Conservation (phyloP, 2,329 filamentous ascomycete genomes). For the Aspergillus ochraceoroseus region DNA sequence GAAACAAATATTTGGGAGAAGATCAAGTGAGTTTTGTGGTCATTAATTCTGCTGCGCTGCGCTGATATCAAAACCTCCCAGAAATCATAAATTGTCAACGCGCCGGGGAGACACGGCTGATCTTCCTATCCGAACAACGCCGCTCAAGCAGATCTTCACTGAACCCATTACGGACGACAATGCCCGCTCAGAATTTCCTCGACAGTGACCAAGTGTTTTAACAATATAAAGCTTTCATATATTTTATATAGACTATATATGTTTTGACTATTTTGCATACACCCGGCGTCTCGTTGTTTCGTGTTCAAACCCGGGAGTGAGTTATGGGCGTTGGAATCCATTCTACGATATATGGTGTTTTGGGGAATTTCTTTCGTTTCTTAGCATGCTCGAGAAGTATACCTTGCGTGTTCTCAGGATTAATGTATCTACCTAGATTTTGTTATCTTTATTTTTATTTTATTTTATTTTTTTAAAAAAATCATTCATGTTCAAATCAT, state of each 20-base stretch:
- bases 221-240: too few relatives aligned
- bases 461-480: too few relatives aligned
- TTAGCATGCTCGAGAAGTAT: too few relatives aligned
- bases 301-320: conserved; percentile 1
- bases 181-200: background rate
- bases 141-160: conserved; percentile 8
- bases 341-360: too few relatives aligned
- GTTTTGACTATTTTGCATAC: conserved; percentile 2
- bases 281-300: conserved; percentile 3
- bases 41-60: background rate
- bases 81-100: conserved; percentile 8
- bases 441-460: too few relatives aligned
- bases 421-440: background rate
- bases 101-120: conserved; percentile 6
- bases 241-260: conserved; percentile 1
- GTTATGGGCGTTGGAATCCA: background rate
- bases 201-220: too few relatives aligned
- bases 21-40: conserved; percentile 13
- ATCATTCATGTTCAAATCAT: background rate
- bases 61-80: conserved; percentile 2
- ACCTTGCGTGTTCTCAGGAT: background rate
- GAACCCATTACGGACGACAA: background rate
- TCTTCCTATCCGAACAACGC: conserved; percentile 11
- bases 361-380: background rate
- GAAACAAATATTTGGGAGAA: conserved; percentile 32